phyloP scores from a whole-genome alignment of 805 yeast species.

The Barnettozyma sp. region DNA sequence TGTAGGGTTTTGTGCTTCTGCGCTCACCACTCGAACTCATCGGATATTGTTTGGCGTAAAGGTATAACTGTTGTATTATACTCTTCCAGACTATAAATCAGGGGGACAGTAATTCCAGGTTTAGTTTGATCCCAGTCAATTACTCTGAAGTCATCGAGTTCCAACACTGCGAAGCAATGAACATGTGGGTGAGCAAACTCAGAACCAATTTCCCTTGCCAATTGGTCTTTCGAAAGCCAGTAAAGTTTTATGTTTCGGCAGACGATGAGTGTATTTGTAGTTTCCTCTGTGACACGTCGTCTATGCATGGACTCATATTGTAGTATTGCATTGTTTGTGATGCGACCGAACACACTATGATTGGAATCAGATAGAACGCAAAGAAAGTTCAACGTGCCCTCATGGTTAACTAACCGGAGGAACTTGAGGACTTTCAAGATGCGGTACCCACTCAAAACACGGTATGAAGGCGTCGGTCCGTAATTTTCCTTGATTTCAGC shows the following conservation, averaged over 20 bases:
- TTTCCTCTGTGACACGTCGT: conserved; percentile 5
- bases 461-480: not conserved
- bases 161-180: conserved; percentile 5
- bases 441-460: not conserved
- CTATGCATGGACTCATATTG: conserved; percentile 2
- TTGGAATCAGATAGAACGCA: conserved; percentile 8
- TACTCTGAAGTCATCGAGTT: not conserved
- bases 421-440: conserved; percentile 8
- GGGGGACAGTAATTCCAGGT: not conserved
- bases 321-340: not conserved
- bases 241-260: conserved; percentile 1
- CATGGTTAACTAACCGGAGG: not conserved
- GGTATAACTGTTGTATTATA: conserved; percentile 2
- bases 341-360: conserved; percentile 4
- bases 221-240: conserved; percentile 1
- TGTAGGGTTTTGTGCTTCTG: too few relatives aligned
- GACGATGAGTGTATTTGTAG: conserved; percentile 5
- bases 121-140: conserved; percentile 6
- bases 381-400: not conserved
- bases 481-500: conserved; percentile 1
- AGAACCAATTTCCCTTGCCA: not conserved
- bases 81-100: conserved; percentile 3
- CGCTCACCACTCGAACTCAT: conserved; percentile 3
- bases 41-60: not conserved
- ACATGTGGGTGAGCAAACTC: not conserved